A percentile compares a stretch with the other conserved stretches of the same genome.
phyloP scores from a whole-genome alignment of 2,329 filamentous ascomycete genomes.

The Diaporthe capsici region DNA sequence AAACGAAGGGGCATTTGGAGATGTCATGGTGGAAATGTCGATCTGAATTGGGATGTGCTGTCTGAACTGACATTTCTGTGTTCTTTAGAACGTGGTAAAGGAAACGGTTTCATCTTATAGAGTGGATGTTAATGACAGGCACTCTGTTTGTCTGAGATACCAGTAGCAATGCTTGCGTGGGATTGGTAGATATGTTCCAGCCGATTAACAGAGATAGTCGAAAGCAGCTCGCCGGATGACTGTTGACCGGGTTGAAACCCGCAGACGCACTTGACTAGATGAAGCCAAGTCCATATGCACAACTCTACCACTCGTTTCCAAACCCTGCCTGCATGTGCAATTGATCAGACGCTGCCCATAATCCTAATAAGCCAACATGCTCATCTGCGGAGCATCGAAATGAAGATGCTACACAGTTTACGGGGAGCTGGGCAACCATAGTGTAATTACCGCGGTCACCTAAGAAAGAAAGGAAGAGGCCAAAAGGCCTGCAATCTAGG shows the following conservation, averaged over 20 bases:
- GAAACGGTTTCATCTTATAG: background rate
- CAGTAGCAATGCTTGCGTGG: background rate
- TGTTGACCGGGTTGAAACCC: slow-evolving; percentile 16
- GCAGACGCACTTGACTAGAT: slow-evolving; percentile 4
- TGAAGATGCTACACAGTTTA: background rate
- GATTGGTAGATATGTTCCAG: background rate
- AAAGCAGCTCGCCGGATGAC: slow-evolving; percentile 12
- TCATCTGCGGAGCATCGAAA: background rate
- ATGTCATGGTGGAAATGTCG: background rate
- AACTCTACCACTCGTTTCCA: background rate
- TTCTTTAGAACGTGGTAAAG: background rate
- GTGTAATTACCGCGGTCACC: too few species aligned
- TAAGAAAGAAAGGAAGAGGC: too few species aligned
- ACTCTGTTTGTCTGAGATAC: background rate
- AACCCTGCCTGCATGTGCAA: too few species aligned
- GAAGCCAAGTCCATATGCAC: background rate
- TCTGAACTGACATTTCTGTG: background rate
- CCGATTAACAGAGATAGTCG: background rate
- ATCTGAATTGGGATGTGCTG: too few species aligned
- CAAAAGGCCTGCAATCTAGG: too few species aligned
- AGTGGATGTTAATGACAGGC: background rate
- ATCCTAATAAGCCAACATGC: background rate
- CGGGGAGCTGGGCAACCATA: too few species aligned
- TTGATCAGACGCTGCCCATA: too few species aligned
- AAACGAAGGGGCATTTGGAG: background rate